phyloP scores from a whole-genome alignment of 495 filamentous ascomycete genomes.

The Penicillium paxilli region DNA sequence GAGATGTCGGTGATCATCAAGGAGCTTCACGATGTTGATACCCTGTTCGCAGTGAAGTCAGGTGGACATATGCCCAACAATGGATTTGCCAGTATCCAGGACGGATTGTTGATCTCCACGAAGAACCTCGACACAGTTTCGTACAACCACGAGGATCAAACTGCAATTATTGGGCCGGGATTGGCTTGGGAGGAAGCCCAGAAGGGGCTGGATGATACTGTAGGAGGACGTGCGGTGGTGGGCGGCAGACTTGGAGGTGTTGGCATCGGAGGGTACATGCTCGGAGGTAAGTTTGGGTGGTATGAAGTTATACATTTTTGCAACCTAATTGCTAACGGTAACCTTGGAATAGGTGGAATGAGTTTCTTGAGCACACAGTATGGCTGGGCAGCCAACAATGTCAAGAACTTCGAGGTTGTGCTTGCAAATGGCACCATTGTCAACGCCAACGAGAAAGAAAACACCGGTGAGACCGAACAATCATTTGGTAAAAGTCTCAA shows the following conservation, averaged over 20 bases:
- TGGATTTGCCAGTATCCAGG: conserved; percentile 44
- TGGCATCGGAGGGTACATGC: conserved; percentile 42
- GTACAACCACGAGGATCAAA: conserved; percentile 35
- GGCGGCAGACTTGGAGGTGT: conserved; percentile 40
- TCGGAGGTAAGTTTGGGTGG: conserved; percentile 40
- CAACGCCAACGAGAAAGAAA: conserved; percentile 40
- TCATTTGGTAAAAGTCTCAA: neutral
- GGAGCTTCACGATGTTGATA: conserved; percentile 36
- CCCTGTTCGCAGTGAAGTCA: conserved; percentile 42
- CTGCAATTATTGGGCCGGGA: conserved; percentile 41
- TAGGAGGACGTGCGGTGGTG: conserved; percentile 31
- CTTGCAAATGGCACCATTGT: conserved; percentile 55
- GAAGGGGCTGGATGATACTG: conserved; percentile 30
- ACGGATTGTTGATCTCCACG: conserved; percentile 40
- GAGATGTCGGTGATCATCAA: conserved; percentile 40
- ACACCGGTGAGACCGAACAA: conserved; percentile 37
- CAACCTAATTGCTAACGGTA: neutral
- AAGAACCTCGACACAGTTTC: conserved; percentile 36
- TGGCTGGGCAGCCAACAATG: conserved; percentile 57
- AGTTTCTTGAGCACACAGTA: conserved; percentile 56
- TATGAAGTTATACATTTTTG: neutral
- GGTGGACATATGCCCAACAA: conserved; percentile 48
- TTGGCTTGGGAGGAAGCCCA: conserved; percentile 41
- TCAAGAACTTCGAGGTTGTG: conserved; percentile 56
- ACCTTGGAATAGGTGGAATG: conserved; percentile 43